Evolutionary conservation across 805 yeast species (phyloP).

Genomic region (Schizosaccharomyces pombe): DNA sequence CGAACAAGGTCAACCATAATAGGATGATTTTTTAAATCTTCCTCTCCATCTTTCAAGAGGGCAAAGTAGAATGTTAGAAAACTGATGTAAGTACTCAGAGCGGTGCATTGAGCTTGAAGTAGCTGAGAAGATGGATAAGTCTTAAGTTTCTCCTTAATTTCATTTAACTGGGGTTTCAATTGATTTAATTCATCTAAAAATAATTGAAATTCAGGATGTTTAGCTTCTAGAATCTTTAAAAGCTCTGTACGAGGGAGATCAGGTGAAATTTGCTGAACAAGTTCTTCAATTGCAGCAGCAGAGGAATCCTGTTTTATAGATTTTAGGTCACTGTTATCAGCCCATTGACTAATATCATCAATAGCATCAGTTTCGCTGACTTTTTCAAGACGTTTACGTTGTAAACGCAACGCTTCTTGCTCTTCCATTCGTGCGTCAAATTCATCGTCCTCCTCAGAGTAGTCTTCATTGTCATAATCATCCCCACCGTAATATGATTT

Average conservation of each 20-base stretch:
- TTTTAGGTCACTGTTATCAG: slow-evolving; percentile 14
- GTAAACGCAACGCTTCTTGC: slow-evolving; percentile 69
- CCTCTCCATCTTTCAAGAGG: not conserved
- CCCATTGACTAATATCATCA: slow-evolving; percentile 65
- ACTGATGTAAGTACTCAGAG: slow-evolving; percentile 1
- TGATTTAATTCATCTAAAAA: slow-evolving; percentile 35
- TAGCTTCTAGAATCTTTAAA: slow-evolving; percentile 26
- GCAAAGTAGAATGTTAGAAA: slow-evolving; percentile 3
- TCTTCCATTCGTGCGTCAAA: slow-evolving; percentile 59
- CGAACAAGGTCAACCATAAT: slow-evolving; percentile 2
- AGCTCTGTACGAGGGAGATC: slow-evolving; percentile 25
- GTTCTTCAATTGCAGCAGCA: slow-evolving; percentile 16
- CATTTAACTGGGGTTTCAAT: not conserved
- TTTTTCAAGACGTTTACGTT: slow-evolving; percentile 54
- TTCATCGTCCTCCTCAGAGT: slow-evolving; percentile 29
- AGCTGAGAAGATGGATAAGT: not conserved
- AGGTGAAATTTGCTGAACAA: slow-evolving; percentile 23
- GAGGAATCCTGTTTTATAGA: slow-evolving; percentile 20
- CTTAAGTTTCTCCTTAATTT: not conserved
- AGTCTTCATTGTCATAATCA: slow-evolving; percentile 1
- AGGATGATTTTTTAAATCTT: slow-evolving; percentile 2
- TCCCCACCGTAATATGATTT: slow-evolving; percentile 15
- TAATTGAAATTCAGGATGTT: slow-evolving; percentile 70
- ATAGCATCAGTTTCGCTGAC: slow-evolving; percentile 50
- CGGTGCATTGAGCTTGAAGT: not conserved